phyloP scores from a whole-genome alignment of 2,329 filamentous ascomycete species.

The Hypoxylon sp. region DNA sequence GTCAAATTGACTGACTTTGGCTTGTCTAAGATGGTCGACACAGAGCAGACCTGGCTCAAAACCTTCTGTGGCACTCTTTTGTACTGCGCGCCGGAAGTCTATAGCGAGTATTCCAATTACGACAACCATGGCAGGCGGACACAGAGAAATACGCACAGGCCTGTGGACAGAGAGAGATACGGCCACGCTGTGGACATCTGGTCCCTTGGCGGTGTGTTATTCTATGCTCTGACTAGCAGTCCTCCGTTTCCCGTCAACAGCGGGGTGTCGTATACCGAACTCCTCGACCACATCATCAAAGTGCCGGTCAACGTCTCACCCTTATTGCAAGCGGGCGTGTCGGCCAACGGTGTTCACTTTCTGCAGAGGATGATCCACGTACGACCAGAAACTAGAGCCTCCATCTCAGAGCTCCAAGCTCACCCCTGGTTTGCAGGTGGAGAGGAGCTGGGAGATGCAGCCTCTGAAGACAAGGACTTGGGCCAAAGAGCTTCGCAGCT shows the following conservation, averaged over 20 bases:
- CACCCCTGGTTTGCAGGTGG: slow-evolving; percentile 77
- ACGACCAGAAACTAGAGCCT: slow-evolving; percentile 80
- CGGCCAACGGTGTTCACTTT: slow-evolving; percentile 75
- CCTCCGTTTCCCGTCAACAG: slow-evolving; percentile 83
- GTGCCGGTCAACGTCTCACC: slow-evolving; percentile 71
- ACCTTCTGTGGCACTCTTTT: slow-evolving; percentile 96
- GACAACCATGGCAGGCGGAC: slow-evolving; percentile 74
- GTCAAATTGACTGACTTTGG: slow-evolving; percentile 98
- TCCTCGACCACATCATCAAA: slow-evolving; percentile 88
- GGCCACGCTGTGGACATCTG: slow-evolving; percentile 94
- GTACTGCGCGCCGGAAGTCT: slow-evolving; percentile 97
- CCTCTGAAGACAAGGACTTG: slow-evolving; percentile 65
- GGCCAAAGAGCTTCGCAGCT: slow-evolving; percentile 68
- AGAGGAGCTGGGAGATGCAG: slow-evolving; percentile 65
- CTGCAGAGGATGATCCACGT: slow-evolving; percentile 80
- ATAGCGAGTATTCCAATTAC: slow-evolving; percentile 74
- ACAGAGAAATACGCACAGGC: slow-evolving; percentile 68
- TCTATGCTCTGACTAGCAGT: slow-evolving; percentile 79
- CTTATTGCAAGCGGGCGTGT: slow-evolving; percentile 66
- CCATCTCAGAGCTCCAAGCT: slow-evolving; percentile 71
- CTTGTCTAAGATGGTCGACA: slow-evolving; percentile 90
- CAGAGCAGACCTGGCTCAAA: slow-evolving; percentile 88
- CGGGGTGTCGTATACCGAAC: slow-evolving; percentile 78
- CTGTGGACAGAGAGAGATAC: slow-evolving; percentile 70
- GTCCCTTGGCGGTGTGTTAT: slow-evolving; percentile 93